Evolutionary conservation across 345 rosid species (phyloP), one percentile per base, ranked within the genome.

Genomic region (Kandelia obovata): DNA sequence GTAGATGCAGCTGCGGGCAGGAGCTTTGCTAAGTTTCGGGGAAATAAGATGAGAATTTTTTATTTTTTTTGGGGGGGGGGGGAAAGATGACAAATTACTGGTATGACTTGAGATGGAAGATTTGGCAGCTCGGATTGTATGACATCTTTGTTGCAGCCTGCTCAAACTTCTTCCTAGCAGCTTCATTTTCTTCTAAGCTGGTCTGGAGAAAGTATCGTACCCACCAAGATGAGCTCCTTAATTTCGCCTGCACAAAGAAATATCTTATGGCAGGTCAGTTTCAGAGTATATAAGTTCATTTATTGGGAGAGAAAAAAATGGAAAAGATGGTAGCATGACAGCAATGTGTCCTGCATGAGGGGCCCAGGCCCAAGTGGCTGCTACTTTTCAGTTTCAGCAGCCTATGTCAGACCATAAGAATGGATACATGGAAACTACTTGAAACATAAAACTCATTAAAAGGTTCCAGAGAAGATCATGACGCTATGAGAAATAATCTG

Each of bases 171-270:
- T 82, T 87, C 53, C 74, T 62, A 43, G 82, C 85, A 52, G 58
- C 78, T 75, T 87, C 92, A 56, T 87, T 89, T 81, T 87, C 92
- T 75, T 87, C 88, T 65, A 89, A 80, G 72, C 75, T 82, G 6
- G 78, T 85, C 83, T 87, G 95, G 62, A 84, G 73, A 34, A 87
- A 89, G 71, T 76, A 87, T 15, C 88, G 86, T 60, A 76, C 67
- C 92, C 95, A 89, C 95, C 90, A 87, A 19, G 92, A 77, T 25
- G 87, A 71, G 81, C 88, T 87, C 77, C 92, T 87, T 84, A 82
- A 82, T 79, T 89, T 89, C 37, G 92, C 89, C 95, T 89, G 75
- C 65, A 64, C 37, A 60, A 59, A 27, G 53, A 8, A 34, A 25
- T 17, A 4, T 34, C 37, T 47, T 46, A 1, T 19, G 35, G 30